phyloP scores from a whole-genome alignment of 805 yeast species.

The Sugiyamaella floridensis region DNA sequence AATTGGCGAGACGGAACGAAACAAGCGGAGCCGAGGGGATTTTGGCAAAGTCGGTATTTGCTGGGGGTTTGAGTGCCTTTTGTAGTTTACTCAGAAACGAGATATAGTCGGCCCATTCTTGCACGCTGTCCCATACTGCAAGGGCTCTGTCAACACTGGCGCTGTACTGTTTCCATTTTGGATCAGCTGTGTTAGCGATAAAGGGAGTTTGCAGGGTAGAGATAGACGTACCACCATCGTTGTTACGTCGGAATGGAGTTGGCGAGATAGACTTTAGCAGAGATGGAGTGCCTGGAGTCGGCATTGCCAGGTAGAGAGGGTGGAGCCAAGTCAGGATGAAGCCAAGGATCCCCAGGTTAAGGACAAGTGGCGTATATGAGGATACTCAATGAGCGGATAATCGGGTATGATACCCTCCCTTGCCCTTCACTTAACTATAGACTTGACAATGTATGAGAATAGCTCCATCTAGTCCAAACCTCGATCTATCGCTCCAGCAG shows the following conservation, averaged over 20 bases:
- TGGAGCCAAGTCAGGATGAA: no score
- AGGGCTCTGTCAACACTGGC: conserved; percentile 69
- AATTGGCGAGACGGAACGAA: conserved; percentile 65
- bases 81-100: conserved; percentile 75
- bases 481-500: no score
- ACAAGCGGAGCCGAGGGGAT: conserved; percentile 61
- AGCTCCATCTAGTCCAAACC: no score
- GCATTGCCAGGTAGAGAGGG: conserved; percentile 1
- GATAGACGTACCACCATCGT: conserved; percentile 11
- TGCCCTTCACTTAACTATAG: no score
- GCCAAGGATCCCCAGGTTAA: no score
- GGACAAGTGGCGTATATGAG: no score
- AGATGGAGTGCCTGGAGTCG: conserved; percentile 8
- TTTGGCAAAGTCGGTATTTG: conserved; percentile 26
- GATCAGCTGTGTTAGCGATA: conserved; percentile 23
- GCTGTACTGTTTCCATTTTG: conserved; percentile 63
- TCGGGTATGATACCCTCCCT: no score
- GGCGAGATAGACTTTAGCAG: conserved; percentile 19
- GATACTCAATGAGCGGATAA: no score
- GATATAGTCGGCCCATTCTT: conserved; percentile 98
- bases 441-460: no score
- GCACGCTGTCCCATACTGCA: conserved; percentile 67
- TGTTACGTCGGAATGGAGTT: conserved; percentile 13
- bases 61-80: conserved; percentile 55
- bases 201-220: not conserved